Evolutionary conservation across 2,329 filamentous ascomycete genomes (phyloP), one percentile per base, ranked within the genome.

Genomic region (Mycosphaerelloides madeirae): DNA sequence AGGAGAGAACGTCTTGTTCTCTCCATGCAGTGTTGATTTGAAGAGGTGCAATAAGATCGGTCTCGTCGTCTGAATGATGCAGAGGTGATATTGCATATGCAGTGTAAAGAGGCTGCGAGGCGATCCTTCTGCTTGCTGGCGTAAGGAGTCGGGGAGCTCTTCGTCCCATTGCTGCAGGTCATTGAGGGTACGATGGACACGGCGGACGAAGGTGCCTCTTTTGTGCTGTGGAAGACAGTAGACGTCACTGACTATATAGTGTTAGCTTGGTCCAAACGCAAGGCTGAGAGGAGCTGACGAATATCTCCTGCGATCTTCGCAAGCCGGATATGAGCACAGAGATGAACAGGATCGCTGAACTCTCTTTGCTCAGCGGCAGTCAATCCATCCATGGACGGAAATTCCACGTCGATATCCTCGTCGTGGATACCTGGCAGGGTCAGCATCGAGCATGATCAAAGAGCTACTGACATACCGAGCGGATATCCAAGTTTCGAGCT

Each of bases 381-480:
- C 2, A 70, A 22, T 0, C 58, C 53, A 0, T 63, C 55, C 14
- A 66, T 63, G 0, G 68, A 68, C 0, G 72, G 73, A n/a, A 70
- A 53, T 34, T 72, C 67, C 1, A 72, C 68, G 16, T 70, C 61
- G 3, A 76, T 16, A 49, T 64, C 61, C 11, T 63, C 61, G 31
- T 66, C 64, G n/a, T 52, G 49, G 14, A 67, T 58, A 2, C 57
- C 58, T 25, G 22, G 5, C 6, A 5, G 5, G 5, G 22, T 25
- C 5, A 25, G 22, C 22, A 25, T 5, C 5, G 5, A 9, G 22
- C 22, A 25, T 25, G 22, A 25, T 9, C 22, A 25, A 5, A 25
- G 6, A 5, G 9, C 9, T 9, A 9, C 22, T 25, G 9, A 25
- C 22, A 25, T 25, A 25, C 22, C 22, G 9, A 60, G 50, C 3